A percentile compares a stretch with the other conserved stretches of the same genome.
phyloP scores from a whole-genome alignment of 495 filamentous ascomycete genomes.

The Neurospora tetrasperma region DNA sequence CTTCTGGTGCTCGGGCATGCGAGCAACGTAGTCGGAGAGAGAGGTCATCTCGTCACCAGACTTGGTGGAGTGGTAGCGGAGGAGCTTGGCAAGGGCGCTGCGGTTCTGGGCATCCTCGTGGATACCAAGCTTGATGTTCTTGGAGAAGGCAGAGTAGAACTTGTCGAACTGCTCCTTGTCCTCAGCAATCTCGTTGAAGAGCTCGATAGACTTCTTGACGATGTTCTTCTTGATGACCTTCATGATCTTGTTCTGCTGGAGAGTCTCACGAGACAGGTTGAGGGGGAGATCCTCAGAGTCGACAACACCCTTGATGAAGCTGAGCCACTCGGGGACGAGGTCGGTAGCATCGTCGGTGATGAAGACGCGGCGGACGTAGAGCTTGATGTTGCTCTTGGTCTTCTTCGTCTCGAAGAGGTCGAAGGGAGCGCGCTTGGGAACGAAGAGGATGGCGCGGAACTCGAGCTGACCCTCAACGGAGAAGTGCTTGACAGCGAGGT shows the following conservation, averaged over 20 bases:
- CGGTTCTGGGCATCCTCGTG: constrained; percentile 99
- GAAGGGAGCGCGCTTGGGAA: constrained; percentile 98
- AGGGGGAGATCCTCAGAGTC: constrained; percentile 98
- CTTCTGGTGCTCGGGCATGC: constrained; percentile 99
- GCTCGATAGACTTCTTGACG: constrained; percentile 99
- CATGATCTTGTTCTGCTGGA: constrained; percentile 99
- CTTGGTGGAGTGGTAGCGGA: constrained; percentile 98
- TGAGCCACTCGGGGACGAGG: constrained; percentile 97
- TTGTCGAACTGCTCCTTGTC: constrained; percentile 99
- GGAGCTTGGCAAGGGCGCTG: constrained; percentile 85
- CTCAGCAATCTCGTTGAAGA: constrained; percentile 97
- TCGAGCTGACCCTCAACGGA: constrained; percentile 99
- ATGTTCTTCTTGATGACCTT: constrained; percentile 99
- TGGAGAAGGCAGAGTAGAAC: constrained; percentile 98
- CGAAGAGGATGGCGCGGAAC: constrained; percentile 98
- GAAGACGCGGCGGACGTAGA: constrained; percentile 99
- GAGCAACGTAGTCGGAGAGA: constrained; percentile 90
- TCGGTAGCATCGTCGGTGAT: constrained; percentile 99
- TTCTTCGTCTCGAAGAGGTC: constrained; percentile 99
- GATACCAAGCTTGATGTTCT: constrained; percentile 99
- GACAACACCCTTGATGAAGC: constrained; percentile 99
- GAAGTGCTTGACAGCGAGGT: constrained; percentile 99
- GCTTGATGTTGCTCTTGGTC: constrained; percentile 99
- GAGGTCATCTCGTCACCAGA: constrained; percentile 93
- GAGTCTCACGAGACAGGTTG: constrained; percentile 98